Conservation (phyloP, 139 green algal species). For the Picochlorum sp. region DNA sequence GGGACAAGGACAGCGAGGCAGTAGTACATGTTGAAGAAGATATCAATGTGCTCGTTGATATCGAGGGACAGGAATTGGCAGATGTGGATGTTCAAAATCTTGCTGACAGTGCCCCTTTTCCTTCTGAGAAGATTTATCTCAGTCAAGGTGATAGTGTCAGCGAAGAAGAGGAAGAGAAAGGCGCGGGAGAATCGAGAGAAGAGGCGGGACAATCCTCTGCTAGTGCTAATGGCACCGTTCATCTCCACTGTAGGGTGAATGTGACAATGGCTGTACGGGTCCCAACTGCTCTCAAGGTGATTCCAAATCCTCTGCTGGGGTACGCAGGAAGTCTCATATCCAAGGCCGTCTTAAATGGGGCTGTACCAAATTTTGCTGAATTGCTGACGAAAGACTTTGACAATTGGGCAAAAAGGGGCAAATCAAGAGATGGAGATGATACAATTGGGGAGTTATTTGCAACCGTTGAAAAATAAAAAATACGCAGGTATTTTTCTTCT, state of each 20-base stretch:
- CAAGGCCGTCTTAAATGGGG: conserved; percentile 11
- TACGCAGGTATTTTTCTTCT: too few relatives aligned
- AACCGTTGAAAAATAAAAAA: background rate
- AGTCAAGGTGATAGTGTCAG: background rate
- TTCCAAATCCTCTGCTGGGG: conserved; percentile 26
- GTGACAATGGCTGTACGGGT: conserved; percentile 24
- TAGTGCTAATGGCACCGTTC: too few relatives aligned
- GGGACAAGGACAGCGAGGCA: background rate
- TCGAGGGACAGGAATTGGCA: background rate
- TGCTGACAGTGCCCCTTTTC: background rate
- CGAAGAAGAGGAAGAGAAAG: conserved; percentile 9
- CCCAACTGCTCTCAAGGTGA: conserved; percentile 12
- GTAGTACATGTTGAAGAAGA: background rate
- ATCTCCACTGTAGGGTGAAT: conserved; percentile 18
- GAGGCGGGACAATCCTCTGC: background rate
- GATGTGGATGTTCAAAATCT: background rate
- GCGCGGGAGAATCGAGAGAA: background rate
- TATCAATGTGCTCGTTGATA: background rate
- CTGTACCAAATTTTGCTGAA: conserved; percentile 24
- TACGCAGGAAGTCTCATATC: conserved; percentile 17
- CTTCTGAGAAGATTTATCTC: conserved; percentile 6
- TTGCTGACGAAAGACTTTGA: conserved; percentile 24
- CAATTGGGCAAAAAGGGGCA: conserved; percentile 9
- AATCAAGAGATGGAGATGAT: conserved; percentile 7
- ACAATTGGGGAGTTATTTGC: conserved; percentile 1